Percentiles rank a stretch among this genome's conserved stretches.
phyloP scores from a whole-genome alignment of 78 protist species.

The Guillardia theta region DNA sequence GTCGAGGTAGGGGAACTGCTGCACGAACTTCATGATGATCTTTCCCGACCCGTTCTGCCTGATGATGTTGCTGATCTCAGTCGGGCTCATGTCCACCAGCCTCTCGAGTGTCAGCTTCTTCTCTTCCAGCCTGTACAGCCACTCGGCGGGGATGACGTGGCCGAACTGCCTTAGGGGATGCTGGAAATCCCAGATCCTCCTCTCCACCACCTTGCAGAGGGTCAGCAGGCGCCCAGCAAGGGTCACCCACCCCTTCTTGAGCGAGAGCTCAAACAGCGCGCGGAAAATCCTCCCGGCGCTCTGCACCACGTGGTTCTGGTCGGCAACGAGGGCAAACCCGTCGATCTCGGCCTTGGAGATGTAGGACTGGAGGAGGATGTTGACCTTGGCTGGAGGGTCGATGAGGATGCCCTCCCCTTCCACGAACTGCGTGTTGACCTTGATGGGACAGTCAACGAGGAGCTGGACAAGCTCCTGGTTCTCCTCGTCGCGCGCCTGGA shows the following conservation, averaged over 20 bases:
- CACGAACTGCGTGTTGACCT: background rate
- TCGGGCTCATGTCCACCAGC: slow-evolving; percentile 74
- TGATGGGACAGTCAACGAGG: slow-evolving; percentile 18
- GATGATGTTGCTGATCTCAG: slow-evolving; percentile 78
- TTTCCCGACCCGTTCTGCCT: slow-evolving; percentile 53
- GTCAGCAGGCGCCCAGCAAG: slow-evolving; percentile 66
- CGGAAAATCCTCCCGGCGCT: slow-evolving; percentile 77
- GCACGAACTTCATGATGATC: slow-evolving; percentile 50
- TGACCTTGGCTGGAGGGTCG: background rate
- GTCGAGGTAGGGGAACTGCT: slow-evolving; percentile 77
- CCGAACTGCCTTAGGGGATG: slow-evolving; percentile 81
- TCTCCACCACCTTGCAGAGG: slow-evolving; percentile 80
- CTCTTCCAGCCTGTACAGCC: background rate
- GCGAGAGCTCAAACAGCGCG: slow-evolving; percentile 92
- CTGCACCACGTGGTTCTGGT: background rate
- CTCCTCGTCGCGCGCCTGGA: slow-evolving; percentile 39
- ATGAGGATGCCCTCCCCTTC: background rate
- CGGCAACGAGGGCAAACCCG: slow-evolving; percentile 67
- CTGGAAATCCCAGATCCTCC: slow-evolving; percentile 76
- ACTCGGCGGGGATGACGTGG: slow-evolving; percentile 23
- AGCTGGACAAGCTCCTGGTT: slow-evolving; percentile 78
- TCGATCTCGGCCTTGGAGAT: slow-evolving; percentile 67
- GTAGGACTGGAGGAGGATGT: slow-evolving; percentile 84
- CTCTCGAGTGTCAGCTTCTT: slow-evolving; percentile 46
- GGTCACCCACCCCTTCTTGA: slow-evolving; percentile 65